Evolutionary conservation across 768 basidiomycete species (phyloP).

Genomic region (Termitomyces sp.): DNA sequence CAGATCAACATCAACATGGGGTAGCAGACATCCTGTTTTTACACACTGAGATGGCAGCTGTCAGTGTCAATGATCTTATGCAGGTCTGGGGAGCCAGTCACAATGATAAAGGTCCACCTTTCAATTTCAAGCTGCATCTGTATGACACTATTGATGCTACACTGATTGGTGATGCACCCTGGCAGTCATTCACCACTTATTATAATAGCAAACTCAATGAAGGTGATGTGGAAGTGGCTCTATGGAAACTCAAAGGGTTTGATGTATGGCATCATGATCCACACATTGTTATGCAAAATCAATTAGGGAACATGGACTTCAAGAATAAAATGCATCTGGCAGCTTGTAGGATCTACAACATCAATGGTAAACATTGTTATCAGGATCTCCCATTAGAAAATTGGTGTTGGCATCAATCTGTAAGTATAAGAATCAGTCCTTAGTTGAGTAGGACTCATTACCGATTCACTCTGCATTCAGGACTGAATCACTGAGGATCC

Average conservation of each 20-base stretch:
- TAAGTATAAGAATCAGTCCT: neutral
- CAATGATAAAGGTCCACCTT: constrained; percentile 18
- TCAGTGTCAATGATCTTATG: constrained; percentile 2
- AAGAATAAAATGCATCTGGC: constrained; percentile 3
- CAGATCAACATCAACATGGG: neutral
- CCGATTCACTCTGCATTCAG: neutral
- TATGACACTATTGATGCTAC: constrained; percentile 23
- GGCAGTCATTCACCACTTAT: constrained; percentile 21
- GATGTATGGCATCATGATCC: constrained; percentile 25
- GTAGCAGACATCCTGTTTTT: constrained; percentile 3
- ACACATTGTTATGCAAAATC: constrained; percentile 1
- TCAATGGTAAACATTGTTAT: neutral
- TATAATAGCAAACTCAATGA: constrained; percentile 19
- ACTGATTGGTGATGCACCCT: constrained; percentile 23
- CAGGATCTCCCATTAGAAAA: neutral
- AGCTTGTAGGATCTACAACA: neutral
- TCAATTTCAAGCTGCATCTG: constrained; percentile 17
- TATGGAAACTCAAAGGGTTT: constrained; percentile 24
- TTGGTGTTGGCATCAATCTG: neutral
- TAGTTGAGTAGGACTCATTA: too few species aligned
- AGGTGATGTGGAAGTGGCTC: constrained; percentile 9
- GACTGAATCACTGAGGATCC: constrained; percentile 8
- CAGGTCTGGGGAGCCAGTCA: constrained; percentile 4
- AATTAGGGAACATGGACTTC: constrained; percentile 10
- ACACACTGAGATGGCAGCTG: neutral